phyloP scores from a whole-genome alignment of 1,284 basidiomycete species.

The Athelia psychrophila region DNA sequence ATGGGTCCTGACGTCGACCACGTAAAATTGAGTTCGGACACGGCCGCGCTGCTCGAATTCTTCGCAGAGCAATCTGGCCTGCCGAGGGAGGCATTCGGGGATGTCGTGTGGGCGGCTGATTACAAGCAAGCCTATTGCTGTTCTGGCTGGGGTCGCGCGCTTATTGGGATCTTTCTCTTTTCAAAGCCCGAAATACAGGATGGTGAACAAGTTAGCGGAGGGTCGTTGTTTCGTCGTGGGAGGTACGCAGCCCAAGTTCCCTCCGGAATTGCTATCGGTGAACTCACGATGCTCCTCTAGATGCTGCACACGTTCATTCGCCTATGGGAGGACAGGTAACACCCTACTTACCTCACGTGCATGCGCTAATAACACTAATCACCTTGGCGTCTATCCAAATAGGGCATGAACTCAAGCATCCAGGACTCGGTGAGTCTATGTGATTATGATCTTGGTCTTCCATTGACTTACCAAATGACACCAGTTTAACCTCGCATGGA shows the following conservation, averaged over 20 bases:
- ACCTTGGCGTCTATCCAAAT: too few relatives aligned
- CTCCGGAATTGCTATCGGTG: not conserved
- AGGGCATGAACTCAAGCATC: slow-evolving; percentile 36
- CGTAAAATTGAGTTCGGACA: slow-evolving; percentile 12
- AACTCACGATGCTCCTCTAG: slow-evolving; percentile 20
- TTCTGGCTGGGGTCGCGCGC: not conserved
- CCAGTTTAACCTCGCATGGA: slow-evolving; percentile 41
- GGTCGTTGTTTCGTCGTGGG: slow-evolving; percentile 35
- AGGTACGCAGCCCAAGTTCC: slow-evolving; percentile 28
- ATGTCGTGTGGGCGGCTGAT: slow-evolving; percentile 15
- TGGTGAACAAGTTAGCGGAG: slow-evolving; percentile 30
- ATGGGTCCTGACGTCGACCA: slow-evolving; percentile 18
- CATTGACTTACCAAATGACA: not conserved
- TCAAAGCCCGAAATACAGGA: slow-evolving; percentile 33
- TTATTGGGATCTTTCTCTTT: not conserved
- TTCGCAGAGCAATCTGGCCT: slow-evolving; percentile 12
- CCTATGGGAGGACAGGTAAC: slow-evolving; percentile 41
- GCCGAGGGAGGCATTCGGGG: slow-evolving; percentile 9
- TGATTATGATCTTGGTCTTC: not conserved
- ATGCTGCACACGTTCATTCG: slow-evolving; percentile 40
- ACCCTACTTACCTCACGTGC: too few relatives aligned
- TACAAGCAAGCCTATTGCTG: slow-evolving; percentile 17
- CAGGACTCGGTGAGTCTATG: slow-evolving; percentile 35
- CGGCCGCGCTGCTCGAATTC: slow-evolving; percentile 11
- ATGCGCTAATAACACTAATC: slow-evolving; percentile 11